Conservation (phyloP, 129 eudicot species). For the Tanacetum coccineum region DNA sequence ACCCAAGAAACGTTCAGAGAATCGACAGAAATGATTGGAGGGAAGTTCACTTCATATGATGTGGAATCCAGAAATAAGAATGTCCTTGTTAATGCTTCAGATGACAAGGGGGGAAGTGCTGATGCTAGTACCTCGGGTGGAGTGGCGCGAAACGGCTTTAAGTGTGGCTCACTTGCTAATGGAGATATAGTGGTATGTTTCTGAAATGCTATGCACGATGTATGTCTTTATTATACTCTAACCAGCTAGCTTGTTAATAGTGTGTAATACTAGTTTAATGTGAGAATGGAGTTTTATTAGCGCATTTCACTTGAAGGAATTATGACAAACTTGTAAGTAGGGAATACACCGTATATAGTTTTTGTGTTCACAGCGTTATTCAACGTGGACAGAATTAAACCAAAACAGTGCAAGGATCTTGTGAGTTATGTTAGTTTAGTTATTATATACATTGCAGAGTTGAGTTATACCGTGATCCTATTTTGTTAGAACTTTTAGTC, state of each 20-base stretch:
- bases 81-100: conserved; percentile 39
- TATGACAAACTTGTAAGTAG: too few relatives aligned
- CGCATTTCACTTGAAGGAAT: too few relatives aligned
- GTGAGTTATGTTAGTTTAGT: too few relatives aligned
- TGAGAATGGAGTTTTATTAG: too few relatives aligned
- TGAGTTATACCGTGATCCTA: conserved; percentile 1
- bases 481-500: not conserved
- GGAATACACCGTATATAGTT: too few relatives aligned
- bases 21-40: conserved; percentile 45
- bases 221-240: not conserved
- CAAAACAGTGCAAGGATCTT: too few relatives aligned
- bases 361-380: too few relatives aligned
- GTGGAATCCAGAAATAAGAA: conserved; percentile 17
- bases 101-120: conserved; percentile 75
- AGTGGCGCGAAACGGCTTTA: conserved; percentile 73
- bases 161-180: conserved; percentile 75
- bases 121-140: conserved; percentile 89
- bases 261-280: not conserved
- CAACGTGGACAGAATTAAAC: too few relatives aligned
- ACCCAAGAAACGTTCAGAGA: conserved; percentile 36
- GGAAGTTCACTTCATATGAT: conserved; percentile 31
- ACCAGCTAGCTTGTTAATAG: conserved; percentile 8
- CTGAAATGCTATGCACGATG: conserved; percentile 5
- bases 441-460: not conserved
- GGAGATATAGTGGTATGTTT: conserved; percentile 99